These are phyloP conservation scores for Aquanectria penicillioides DNA, from an alignment of 2,329 filamentous ascomycete genomes.

Conservation along the genomic window DNA sequence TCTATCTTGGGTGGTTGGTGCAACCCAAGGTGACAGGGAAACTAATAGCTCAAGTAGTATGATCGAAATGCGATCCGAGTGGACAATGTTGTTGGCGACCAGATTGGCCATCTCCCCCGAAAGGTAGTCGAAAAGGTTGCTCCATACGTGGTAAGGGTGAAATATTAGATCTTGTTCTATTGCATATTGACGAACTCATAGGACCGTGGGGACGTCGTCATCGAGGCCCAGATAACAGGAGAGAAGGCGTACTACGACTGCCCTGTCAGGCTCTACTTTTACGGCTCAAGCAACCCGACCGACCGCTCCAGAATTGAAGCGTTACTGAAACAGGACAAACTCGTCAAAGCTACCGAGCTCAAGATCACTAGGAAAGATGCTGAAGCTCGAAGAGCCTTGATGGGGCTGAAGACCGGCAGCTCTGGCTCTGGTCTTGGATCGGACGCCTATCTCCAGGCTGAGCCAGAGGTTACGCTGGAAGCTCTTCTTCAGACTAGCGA, in stretches of 20 bases:
- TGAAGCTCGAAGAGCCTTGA: conserved; percentile 60
- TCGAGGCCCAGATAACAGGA: conserved; percentile 78
- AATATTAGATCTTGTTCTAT: no score
- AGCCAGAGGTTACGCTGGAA: conserved; percentile 62
- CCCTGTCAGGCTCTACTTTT: conserved; percentile 75
- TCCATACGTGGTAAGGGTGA: conserved; percentile 74
- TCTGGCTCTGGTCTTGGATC: conserved; percentile 50
- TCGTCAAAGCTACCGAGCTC: conserved; percentile 68
- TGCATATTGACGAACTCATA: no score
- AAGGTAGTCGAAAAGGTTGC: conserved; percentile 76
- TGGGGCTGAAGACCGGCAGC: conserved; percentile 51
- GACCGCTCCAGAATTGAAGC: conserved; percentile 65
- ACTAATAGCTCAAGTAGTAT: conserved; percentile 53
- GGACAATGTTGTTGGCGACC: conserved; percentile 76
- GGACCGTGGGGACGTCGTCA: conserved; percentile 67
- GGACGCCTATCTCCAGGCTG: conserved; percentile 32
- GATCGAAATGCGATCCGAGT: conserved; percentile 82
- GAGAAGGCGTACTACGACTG: conserved; percentile 75
- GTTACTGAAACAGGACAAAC: conserved; percentile 70
- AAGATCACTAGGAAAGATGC: conserved; percentile 65
- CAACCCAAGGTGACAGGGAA: neutral
- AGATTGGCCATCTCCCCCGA: conserved; percentile 83
- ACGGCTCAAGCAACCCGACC: conserved; percentile 69
- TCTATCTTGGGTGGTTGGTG: neutral
- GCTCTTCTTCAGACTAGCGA: conserved; percentile 74